Conservation (phyloP, 1,284 basidiomycete genomes). For the Coriolopsis trogii region DNA sequence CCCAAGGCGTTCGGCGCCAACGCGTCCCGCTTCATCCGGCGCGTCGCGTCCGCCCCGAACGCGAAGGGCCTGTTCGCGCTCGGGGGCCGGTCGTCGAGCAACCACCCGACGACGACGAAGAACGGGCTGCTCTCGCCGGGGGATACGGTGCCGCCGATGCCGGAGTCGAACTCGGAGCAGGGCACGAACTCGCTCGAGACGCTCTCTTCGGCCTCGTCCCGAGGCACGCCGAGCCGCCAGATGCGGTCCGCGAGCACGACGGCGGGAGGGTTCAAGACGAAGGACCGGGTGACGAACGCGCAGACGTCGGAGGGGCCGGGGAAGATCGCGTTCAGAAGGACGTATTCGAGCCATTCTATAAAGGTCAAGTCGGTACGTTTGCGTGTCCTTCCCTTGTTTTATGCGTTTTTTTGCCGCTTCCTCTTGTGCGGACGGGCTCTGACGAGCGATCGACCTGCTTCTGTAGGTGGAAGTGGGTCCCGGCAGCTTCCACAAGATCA, state of each 20-base stretch:
- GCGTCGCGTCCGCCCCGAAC: slow-evolving; percentile 96
- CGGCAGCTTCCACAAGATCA: slow-evolving; percentile 91
- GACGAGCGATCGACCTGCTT: slow-evolving; percentile 7
- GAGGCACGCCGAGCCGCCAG: slow-evolving; percentile 46
- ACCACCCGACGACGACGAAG: slow-evolving; percentile 56
- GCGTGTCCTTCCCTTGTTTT: slow-evolving; percentile 12
- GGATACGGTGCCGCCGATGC: slow-evolving; percentile 52
- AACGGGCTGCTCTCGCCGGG: slow-evolving; percentile 80
- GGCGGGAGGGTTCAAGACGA: slow-evolving; percentile 38
- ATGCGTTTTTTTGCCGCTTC: slow-evolving; percentile 4
- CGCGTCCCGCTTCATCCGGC: slow-evolving; percentile 85
- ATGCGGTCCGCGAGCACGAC: slow-evolving; percentile 25
- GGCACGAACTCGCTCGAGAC: slow-evolving; percentile 73
- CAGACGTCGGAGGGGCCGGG: slow-evolving; percentile 49
- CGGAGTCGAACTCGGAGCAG: slow-evolving; percentile 56
- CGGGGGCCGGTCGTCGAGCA: slow-evolving; percentile 51
- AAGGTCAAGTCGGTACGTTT: slow-evolving; percentile 83
- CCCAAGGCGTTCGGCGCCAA: slow-evolving; percentile 68
- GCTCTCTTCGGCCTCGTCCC: slow-evolving; percentile 70
- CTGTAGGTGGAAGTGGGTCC: slow-evolving; percentile 87
- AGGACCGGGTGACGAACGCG: slow-evolving; percentile 47
- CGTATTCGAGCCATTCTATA: slow-evolving; percentile 97
- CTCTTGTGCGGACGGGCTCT: no score
- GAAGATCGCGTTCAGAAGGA: slow-evolving; percentile 83
- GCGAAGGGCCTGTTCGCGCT: slow-evolving; percentile 86